phyloP scores from a whole-genome alignment of 1,139 yeast genomes.

The Blastobotrys persicus region DNA sequence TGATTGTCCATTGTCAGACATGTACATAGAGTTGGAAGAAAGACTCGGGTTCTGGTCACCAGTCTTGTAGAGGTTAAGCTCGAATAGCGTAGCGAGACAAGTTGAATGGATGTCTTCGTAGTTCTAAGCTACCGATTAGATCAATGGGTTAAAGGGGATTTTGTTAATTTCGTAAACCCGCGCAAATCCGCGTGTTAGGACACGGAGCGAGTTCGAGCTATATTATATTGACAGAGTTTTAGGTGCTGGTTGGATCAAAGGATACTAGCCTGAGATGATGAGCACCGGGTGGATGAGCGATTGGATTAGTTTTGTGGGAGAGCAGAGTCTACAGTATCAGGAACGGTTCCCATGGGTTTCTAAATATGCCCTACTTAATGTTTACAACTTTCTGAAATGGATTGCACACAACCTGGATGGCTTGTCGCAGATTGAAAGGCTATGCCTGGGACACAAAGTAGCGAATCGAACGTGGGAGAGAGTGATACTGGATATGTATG shows the following conservation, averaged over 20 bases:
- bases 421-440: slow-evolving; percentile 10
- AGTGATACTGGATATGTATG: not conserved
- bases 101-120: too few species aligned
- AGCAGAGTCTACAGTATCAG: not conserved
- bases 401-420: slow-evolving; percentile 6
- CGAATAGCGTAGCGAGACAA: too few species aligned
- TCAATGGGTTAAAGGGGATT: not conserved
- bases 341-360: not conserved
- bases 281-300: not conserved
- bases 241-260: too few species aligned
- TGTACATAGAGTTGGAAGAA: too few species aligned
- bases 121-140: not conserved
- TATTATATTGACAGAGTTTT: too few species aligned
- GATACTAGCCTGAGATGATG: too few species aligned
- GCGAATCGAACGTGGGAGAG: not conserved
- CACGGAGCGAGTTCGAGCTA: too few species aligned
- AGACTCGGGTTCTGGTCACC: too few species aligned
- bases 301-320: slow-evolving; percentile 8
- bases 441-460: slow-evolving; percentile 2
- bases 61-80: too few species aligned
- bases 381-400: slow-evolving; percentile 11
- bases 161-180: too few species aligned
- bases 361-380: not conserved
- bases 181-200: too few species aligned
- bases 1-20: too few species aligned